Percentiles rank a stretch among this genome's conserved stretches.
Evolutionary conservation across 768 basidiomycete genomes (phyloP).

Genomic region (Candolleomyces eurysporus): DNA sequence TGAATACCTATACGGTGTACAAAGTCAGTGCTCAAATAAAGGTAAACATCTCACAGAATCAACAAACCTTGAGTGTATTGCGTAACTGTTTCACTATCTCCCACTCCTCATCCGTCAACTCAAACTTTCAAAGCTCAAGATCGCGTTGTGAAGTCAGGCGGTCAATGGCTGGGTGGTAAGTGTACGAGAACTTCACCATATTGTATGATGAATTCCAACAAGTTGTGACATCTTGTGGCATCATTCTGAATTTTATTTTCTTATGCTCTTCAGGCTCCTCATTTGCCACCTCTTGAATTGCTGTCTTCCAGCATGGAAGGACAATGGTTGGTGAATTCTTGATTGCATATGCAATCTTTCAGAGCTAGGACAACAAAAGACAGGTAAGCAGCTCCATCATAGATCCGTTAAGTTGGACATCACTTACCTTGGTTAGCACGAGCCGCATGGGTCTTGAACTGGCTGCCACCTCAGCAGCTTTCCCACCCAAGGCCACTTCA

Average conservation of each 20-base stretch:
- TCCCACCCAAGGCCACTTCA: background rate
- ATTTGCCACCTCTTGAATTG: constrained; percentile 9
- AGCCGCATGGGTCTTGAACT: background rate
- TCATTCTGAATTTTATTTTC: constrained; percentile 5
- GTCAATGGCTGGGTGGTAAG: no score
- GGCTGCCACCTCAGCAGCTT: background rate
- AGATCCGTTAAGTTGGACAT: background rate
- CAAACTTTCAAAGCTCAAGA: no score
- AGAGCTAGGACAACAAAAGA: constrained; percentile 10
- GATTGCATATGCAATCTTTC: constrained; percentile 11
- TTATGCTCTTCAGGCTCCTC: background rate
- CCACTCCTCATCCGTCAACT: no score
- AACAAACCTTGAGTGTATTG: no score
- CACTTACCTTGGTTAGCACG: background rate
- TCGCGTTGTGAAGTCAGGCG: no score
- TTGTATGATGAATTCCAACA: constrained; percentile 36
- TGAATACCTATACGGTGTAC: no score
- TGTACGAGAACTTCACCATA: constrained; percentile 29
- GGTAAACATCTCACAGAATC: no score
- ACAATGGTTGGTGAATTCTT: constrained; percentile 26
- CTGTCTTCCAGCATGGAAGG: constrained; percentile 25
- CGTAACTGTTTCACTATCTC: no score
- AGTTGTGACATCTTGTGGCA: constrained; percentile 33
- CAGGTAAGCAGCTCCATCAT: background rate
- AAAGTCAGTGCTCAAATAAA: no score